Evolutionary conservation across 768 basidiomycete genomes (phyloP).

Genomic region (Trichaptum fuscoviolaceum): DNA sequence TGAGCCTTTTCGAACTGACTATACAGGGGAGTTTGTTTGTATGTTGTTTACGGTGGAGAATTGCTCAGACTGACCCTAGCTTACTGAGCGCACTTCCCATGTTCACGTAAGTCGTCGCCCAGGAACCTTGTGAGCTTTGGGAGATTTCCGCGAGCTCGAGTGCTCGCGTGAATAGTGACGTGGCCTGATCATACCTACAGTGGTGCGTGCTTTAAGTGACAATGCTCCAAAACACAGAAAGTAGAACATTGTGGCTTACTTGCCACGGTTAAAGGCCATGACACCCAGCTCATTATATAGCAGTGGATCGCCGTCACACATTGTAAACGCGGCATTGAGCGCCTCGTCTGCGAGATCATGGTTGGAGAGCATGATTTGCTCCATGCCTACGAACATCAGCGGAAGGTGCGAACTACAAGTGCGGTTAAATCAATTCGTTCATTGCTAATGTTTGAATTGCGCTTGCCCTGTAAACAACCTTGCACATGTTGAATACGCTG

Average conservation of each 20-base stretch:
- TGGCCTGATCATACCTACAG: conserved; percentile 69
- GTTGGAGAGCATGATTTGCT: conserved; percentile 89
- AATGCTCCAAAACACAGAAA: conserved; percentile 3
- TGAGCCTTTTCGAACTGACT: conserved; percentile 58
- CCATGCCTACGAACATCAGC: conserved; percentile 95
- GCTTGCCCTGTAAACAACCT: conserved; percentile 89
- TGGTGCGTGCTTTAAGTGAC: conserved; percentile 3
- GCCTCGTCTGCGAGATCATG: conserved; percentile 81
- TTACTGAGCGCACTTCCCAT: conserved; percentile 87
- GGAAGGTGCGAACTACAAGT: conserved; percentile 83
- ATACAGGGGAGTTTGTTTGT: neutral
- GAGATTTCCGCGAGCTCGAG: conserved; percentile 80
- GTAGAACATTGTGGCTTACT: conserved; percentile 43
- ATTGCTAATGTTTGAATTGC: neutral
- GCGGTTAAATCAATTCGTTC: neutral
- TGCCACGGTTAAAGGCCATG: conserved; percentile 80
- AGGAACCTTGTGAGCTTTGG: conserved; percentile 77
- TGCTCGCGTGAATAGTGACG: conserved; percentile 64
- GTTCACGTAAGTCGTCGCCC: conserved; percentile 89
- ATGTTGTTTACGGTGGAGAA: neutral
- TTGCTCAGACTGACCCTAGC: conserved; percentile 48
- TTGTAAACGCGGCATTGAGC: conserved; percentile 68
- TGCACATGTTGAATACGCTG: conserved; percentile 95
- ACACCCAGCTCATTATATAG: conserved; percentile 91
- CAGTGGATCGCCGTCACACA: conserved; percentile 87